Evolutionary conservation across 2,329 filamentous ascomycete species (phyloP).

Genomic region (Alternaria sp.): DNA sequence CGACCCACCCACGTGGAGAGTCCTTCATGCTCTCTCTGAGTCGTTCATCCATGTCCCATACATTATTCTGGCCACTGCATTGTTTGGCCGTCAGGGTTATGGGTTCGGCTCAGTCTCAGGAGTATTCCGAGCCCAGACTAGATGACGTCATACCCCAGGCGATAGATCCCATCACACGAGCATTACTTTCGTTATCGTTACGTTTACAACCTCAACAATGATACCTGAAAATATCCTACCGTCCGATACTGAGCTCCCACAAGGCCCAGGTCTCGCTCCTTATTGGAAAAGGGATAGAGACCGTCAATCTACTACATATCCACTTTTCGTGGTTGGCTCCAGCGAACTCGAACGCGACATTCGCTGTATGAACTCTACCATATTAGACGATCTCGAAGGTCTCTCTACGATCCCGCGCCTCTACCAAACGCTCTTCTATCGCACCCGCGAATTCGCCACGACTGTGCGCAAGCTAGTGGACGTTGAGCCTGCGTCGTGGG

Average conservation of each 20-base stretch:
- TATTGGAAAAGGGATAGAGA: background rate
- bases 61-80: background rate
- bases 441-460: constrained; percentile 15
- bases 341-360: background rate
- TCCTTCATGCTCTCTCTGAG: background rate
- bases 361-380: constrained; percentile 7
- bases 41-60: background rate
- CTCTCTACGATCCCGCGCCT: constrained; percentile 5
- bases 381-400: constrained; percentile 7
- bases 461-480: constrained; percentile 15
- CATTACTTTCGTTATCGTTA: background rate
- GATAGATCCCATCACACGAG: background rate
- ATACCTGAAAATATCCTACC: background rate
- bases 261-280: background rate
- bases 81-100: background rate
- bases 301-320: background rate
- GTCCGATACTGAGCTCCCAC: background rate
- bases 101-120: background rate
- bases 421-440: constrained; percentile 17
- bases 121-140: background rate
- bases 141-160: background rate
- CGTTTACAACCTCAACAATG: background rate
- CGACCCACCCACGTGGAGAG: background rate
- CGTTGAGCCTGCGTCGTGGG: constrained; percentile 11
- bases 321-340: background rate